Evolutionary conservation across 192 early-diverging fungal species (phyloP).

Genomic region (Geranomyces variabilis): DNA sequence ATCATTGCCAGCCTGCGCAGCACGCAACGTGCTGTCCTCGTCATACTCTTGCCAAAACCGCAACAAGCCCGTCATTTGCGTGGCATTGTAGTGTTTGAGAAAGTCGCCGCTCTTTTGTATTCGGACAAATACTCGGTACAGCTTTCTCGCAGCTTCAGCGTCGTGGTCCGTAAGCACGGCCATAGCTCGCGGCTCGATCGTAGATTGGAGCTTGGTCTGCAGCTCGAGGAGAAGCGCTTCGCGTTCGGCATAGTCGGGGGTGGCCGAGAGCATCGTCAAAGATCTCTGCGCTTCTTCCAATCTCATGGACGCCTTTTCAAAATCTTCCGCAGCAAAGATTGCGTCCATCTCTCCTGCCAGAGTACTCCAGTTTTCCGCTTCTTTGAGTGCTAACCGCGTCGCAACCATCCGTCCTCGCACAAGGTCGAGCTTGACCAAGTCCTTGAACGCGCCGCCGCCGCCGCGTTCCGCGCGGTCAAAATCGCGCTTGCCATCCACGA

Average conservation of each 20-base stretch:
- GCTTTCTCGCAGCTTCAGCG: constrained; percentile 50
- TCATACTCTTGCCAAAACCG: constrained; percentile 52
- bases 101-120: constrained; percentile 64
- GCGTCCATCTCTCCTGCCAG: constrained; percentile 69
- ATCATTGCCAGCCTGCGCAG: constrained; percentile 8
- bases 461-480: constrained; percentile 51
- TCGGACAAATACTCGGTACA: constrained; percentile 60
- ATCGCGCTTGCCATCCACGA: constrained; percentile 48
- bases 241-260: constrained; percentile 70
- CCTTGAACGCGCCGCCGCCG: constrained; percentile 55
- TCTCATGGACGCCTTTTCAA: constrained; percentile 59
- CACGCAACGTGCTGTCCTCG: constrained; percentile 9
- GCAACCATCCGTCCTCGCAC: constrained; percentile 71
- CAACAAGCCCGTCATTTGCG: constrained; percentile 48
- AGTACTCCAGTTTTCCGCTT: constrained; percentile 81
- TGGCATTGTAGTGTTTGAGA: constrained; percentile 60
- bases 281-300: constrained; percentile 71
- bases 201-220: constrained; percentile 62
- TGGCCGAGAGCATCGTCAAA: constrained; percentile 64
- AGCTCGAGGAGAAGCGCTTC: constrained; percentile 56
- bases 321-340: constrained; percentile 67
- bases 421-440: constrained; percentile 63
- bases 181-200: constrained; percentile 52
- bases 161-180: constrained; percentile 64
- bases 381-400: constrained; percentile 61